Conservation (phyloP, 352 stramenopile genomes). For the Globisporangium spinosum region DNA sequence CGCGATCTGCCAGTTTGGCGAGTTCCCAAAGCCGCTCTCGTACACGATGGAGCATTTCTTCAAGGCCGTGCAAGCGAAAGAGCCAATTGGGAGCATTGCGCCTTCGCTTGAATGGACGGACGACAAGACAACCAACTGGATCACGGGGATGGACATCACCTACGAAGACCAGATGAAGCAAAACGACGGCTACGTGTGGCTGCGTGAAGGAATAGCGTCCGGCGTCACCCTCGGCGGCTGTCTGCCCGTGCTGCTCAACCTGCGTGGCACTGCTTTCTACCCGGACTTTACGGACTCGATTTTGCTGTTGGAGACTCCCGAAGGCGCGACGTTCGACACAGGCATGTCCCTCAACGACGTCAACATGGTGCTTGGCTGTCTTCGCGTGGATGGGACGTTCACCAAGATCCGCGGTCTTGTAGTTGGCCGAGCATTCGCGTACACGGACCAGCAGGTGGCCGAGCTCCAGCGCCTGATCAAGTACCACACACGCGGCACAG, state of each 20-base stretch:
- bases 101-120: constrained; percentile 53
- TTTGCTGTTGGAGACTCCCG: constrained; percentile 51
- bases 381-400: constrained; percentile 49
- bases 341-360: constrained; percentile 44
- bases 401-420: constrained; percentile 44
- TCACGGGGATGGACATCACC: constrained; percentile 37
- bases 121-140: constrained; percentile 64
- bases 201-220: constrained; percentile 28
- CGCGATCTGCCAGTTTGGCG: constrained; percentile 52
- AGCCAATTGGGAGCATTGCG: constrained; percentile 28
- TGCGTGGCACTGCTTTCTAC: constrained; percentile 47
- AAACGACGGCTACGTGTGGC: constrained; percentile 45
- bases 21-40: constrained; percentile 41
- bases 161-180: constrained; percentile 37
- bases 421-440: constrained; percentile 46
- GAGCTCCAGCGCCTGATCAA: constrained; percentile 46
- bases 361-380: constrained; percentile 43
- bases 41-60: constrained; percentile 49
- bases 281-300: constrained; percentile 35
- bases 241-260: constrained; percentile 53
- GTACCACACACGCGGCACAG: constrained; percentile 45
- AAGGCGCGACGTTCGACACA: constrained; percentile 46
- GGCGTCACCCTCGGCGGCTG: constrained; percentile 49
- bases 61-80: constrained; percentile 21
- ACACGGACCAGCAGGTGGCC: constrained; percentile 29